Evolutionary conservation across 2,329 filamentous ascomycete genomes (phyloP), one percentile per base, ranked within the genome.

Genomic region (Meredithiella fracta): DNA sequence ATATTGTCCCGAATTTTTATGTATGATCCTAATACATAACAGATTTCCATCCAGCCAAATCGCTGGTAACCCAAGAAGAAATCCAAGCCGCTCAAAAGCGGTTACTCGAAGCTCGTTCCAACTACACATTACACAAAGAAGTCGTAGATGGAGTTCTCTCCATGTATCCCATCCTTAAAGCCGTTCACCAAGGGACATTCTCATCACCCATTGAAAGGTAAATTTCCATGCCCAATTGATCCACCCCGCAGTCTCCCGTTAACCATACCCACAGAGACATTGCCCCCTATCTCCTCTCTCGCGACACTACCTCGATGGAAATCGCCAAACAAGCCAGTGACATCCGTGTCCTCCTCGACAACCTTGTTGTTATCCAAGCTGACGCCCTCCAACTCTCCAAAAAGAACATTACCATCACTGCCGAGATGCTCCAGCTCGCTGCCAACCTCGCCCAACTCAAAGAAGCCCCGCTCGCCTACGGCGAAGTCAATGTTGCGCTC

Each of bases 111-210:
- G 79, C 85, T 25, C 80, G 81, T 64, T 81, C 85, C 56, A 74
- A 75, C 58, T 86, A 86, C 67, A 74, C 79, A 42, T 72, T 91
- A 56, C 80, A 80, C 60, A 83, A 83, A 65, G 80, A 80, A 59
- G 80, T 86, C 22, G 73, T 82, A 22, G 79, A 85, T 59, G 80
- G 76, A 50, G 79, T 86, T 54, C 68, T 92, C 61, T 79, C 80
- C 62, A 81, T 82, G 57, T 83, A 87, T 62, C 86, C 88, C 6
- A 80, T 86, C 42, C 71, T 94, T 57, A 86, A 85, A 63, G 83
- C 87, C 5, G 80, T 91, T 40, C 86, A 94, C 65, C 72, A 77
- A 59, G 80, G 80, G 47, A 77, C 76, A 11, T 74, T 78, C 59
- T 76, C 79, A 17, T 78, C 79, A 1, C 77, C 78, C 47, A 72